Percentiles rank a stretch among this genome's conserved stretches.
Evolutionary conservation across 768 basidiomycete genomes (phyloP).

Genomic region (Hortiboletus campestris): DNA sequence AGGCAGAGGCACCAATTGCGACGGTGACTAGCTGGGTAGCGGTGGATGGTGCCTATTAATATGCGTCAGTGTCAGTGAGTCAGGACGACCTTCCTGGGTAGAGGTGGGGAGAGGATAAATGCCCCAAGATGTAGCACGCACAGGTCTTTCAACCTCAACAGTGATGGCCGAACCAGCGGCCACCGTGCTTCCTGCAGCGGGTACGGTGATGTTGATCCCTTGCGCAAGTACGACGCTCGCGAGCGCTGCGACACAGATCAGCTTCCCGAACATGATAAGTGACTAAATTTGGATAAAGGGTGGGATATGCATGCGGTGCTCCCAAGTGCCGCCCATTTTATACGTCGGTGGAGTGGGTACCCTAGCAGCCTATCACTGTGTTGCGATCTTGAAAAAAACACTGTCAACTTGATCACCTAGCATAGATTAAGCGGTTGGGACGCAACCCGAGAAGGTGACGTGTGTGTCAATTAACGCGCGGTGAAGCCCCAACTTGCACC

Average conservation of each 20-base stretch:
- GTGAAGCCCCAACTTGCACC: not conserved
- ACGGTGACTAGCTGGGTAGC: not conserved
- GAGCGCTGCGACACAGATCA: slow-evolving; percentile 9
- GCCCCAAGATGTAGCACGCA: slow-evolving; percentile 23
- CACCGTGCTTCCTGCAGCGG: slow-evolving; percentile 33
- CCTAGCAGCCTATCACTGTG: not conserved
- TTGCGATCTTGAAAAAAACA: not conserved
- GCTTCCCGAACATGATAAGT: slow-evolving; percentile 8
- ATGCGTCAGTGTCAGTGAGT: not conserved
- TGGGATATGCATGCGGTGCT: not conserved
- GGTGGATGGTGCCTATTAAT: not conserved
- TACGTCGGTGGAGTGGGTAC: not conserved
- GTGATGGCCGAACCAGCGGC: slow-evolving; percentile 32
- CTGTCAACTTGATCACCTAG: not conserved
- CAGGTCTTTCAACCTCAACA: slow-evolving; percentile 41
- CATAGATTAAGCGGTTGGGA: not conserved
- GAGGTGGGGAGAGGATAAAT: not conserved
- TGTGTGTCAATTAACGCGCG: not conserved
- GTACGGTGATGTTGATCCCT: slow-evolving; percentile 34
- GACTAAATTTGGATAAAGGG: too few species aligned
- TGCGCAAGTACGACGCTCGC: slow-evolving; percentile 39
- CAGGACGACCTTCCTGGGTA: not conserved
- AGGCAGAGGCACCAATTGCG: slow-evolving; percentile 2
- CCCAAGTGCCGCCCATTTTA: slow-evolving; percentile 1
- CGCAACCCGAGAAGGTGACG: not conserved